phyloP scores from a whole-genome alignment of 2,329 filamentous ascomycete genomes.

The Plenodomus tracheiphilus region DNA sequence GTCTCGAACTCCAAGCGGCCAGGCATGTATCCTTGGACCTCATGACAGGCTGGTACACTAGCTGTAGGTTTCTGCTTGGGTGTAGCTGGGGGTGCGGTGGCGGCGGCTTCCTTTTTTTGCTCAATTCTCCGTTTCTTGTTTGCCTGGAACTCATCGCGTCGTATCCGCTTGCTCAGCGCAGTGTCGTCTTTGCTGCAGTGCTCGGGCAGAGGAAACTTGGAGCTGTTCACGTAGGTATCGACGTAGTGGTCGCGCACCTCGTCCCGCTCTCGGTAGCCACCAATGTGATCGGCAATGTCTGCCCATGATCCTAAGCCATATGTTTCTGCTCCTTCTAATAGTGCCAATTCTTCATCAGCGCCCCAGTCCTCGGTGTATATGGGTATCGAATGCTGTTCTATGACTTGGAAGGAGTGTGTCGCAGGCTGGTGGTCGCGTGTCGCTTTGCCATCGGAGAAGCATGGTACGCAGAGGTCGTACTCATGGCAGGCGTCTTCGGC shows the following conservation, averaged over 20 bases:
- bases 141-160: constrained; percentile 89
- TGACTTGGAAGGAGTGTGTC: constrained; percentile 87
- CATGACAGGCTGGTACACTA: constrained; percentile 93
- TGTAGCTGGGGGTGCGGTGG: constrained; percentile 78
- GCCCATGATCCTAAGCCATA: constrained; percentile 97
- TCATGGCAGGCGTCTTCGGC: constrained; percentile 77
- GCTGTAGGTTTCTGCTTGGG: constrained; percentile 96
- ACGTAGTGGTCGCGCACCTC: constrained; percentile 96
- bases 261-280: constrained; percentile 90
- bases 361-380: constrained; percentile 97
- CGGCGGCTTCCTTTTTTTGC: constrained; percentile 82
- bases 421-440: constrained; percentile 85
- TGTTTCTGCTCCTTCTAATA: constrained; percentile 92
- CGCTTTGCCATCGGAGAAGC: constrained; percentile 80
- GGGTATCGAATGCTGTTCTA: constrained; percentile 97
- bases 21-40: constrained; percentile 98
- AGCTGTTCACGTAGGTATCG: constrained; percentile 80
- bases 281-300: constrained; percentile 97
- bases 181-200: constrained; percentile 82
- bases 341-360: constrained; percentile 90
- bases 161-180: constrained; percentile 75
- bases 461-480: constrained; percentile 95
- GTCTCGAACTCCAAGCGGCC: constrained; percentile 96
- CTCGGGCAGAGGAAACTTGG: constrained; percentile 82
- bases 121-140: constrained; percentile 94